phyloP scores from a whole-genome alignment of 1,284 basidiomycete genomes.

The Malassezia japonica region DNA sequence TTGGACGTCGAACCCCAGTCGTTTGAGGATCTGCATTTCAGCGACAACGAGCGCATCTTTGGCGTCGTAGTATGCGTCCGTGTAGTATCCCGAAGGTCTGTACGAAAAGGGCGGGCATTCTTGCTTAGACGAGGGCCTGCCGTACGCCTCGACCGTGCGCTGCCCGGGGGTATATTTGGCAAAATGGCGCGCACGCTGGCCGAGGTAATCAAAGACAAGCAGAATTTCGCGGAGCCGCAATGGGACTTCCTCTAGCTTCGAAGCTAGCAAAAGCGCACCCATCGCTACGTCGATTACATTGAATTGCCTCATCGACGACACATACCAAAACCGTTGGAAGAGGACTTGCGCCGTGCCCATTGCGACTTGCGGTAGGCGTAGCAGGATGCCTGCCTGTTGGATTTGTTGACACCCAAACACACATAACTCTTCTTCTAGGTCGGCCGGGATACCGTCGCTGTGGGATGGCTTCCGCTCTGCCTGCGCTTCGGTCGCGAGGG shows the following conservation, averaged over 20 bases:
- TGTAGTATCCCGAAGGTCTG: conserved; percentile 73
- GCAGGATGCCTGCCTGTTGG: conserved; percentile 80
- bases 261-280: conserved; percentile 84
- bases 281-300: conserved; percentile 68
- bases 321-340: conserved; percentile 94
- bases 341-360: conserved; percentile 92
- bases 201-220: conserved; percentile 80
- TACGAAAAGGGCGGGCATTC: conserved; percentile 51
- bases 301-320: conserved; percentile 85
- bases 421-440: conserved; percentile 75
- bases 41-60: conserved; percentile 83
- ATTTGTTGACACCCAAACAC: conserved; percentile 73
- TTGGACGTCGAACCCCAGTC: conserved; percentile 48
- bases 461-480: conserved; percentile 68
- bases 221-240: conserved; percentile 83
- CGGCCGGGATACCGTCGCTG: conserved; percentile 67
- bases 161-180: conserved; percentile 6
- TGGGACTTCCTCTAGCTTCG: conserved; percentile 89
- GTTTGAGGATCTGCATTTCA: conserved; percentile 95
- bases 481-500: conserved; percentile 71
- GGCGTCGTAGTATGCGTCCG: conserved; percentile 69
- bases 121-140: neutral
- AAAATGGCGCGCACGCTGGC: conserved; percentile 12
- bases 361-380: conserved; percentile 90
- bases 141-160: conserved; percentile 3